Conservation (phyloP, 2,329 filamentous ascomycete genomes). For the Neofusicoccum parvum region DNA sequence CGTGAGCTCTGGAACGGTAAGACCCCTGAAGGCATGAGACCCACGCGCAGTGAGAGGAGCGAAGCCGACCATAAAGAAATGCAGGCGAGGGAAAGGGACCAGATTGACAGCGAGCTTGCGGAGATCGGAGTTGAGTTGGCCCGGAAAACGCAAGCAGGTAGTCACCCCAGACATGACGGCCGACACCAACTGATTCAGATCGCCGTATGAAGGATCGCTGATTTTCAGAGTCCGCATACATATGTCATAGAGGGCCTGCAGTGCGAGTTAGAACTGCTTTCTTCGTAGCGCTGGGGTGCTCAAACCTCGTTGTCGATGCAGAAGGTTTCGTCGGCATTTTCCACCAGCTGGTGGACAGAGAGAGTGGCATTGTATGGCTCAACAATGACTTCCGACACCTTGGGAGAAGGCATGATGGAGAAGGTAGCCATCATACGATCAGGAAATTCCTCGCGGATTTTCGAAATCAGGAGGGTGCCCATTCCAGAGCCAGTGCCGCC, state of each 20-base stretch:
- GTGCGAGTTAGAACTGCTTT: slow-evolving; percentile 25
- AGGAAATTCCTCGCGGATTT: slow-evolving; percentile 99
- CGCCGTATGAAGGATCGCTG: slow-evolving; percentile 95
- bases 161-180: slow-evolving; percentile 99
- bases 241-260: slow-evolving; percentile 91
- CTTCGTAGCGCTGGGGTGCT: neutral
- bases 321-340: slow-evolving; percentile 99
- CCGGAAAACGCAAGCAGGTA: slow-evolving; percentile 97
- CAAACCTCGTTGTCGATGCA: slow-evolving; percentile 97
- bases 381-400: slow-evolving; percentile 99
- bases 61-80: slow-evolving; percentile 99
- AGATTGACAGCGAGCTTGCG: slow-evolving; percentile 99
- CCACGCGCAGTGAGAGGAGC: slow-evolving; percentile 93
- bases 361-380: slow-evolving; percentile 99
- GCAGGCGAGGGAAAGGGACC: slow-evolving; percentile 99
- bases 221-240: slow-evolving; percentile 99
- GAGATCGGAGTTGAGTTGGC: slow-evolving; percentile 99
- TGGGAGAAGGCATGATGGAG: slow-evolving; percentile 97
- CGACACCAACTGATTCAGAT: slow-evolving; percentile 98
- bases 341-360: slow-evolving; percentile 97
- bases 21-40: slow-evolving; percentile 93
- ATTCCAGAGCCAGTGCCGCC: slow-evolving; percentile 99
- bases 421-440: slow-evolving; percentile 99
- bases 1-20: slow-evolving; percentile 96
- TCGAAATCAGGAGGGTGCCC: slow-evolving; percentile 99